phyloP scores from a whole-genome alignment of 2,329 filamentous ascomycete genomes.

The Monilinia vaccinii-corymbosi region DNA sequence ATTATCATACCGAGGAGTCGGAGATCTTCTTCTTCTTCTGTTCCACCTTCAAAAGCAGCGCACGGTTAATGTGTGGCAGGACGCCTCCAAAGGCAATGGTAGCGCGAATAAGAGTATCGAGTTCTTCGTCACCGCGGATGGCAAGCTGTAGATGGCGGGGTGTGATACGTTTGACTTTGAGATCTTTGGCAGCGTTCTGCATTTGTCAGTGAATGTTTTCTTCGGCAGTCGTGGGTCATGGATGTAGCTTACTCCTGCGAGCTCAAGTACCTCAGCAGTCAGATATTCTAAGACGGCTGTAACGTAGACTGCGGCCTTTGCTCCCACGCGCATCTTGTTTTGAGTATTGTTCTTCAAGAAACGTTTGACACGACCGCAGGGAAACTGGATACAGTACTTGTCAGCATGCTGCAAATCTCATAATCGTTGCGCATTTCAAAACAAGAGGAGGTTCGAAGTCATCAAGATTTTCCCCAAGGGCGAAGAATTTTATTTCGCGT shows the following conservation, averaged over 20 bases:
- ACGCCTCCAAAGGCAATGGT: conserved; percentile 99
- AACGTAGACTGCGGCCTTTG: conserved; percentile 96
- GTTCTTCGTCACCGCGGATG: conserved; percentile 95
- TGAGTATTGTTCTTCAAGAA: conserved; percentile 99
- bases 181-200: conserved; percentile 93
- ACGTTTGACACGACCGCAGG: conserved; percentile 99
- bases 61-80: conserved; percentile 96
- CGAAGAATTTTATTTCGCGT: conserved; percentile 5
- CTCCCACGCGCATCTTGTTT: conserved; percentile 99
- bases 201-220: conserved; percentile 13
- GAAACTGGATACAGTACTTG: conserved; percentile 57
- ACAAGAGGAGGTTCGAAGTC: neutral
- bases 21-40: conserved; percentile 80
- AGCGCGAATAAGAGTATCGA: conserved; percentile 93
- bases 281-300: conserved; percentile 97
- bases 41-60: conserved; percentile 88
- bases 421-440: neutral
- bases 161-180: conserved; percentile 99
- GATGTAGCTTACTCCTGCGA: conserved; percentile 67
- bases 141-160: conserved; percentile 95
- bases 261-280: conserved; percentile 93
- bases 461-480: neutral
- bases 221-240: neutral
- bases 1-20: conserved; percentile 27
- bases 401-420: conserved; percentile 23